Evolutionary conservation across 331 rosid species (phyloP), one percentile per base, ranked within the genome.

Genomic region (Malus hybrid): DNA sequence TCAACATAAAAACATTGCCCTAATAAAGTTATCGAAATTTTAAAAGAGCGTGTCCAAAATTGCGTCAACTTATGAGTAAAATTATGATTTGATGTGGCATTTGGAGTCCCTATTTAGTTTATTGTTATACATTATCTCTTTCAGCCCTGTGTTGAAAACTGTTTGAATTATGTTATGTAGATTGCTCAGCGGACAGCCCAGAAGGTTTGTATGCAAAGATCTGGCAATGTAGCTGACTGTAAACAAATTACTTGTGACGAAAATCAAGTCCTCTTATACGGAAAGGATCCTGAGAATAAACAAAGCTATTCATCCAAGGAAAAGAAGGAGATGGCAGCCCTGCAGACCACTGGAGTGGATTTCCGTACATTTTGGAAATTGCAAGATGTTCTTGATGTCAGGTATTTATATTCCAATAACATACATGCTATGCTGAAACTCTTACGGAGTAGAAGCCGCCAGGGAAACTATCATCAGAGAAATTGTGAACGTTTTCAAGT

Each of bases 371-470:
- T 91, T 30, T 93, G 95, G 96, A 81, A 81, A 57, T 72, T 91
- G 78, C 84, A 87, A 73, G 96, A 85, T 53, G 73, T 78, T 73
- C 91, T 94, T 62, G 94, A 91, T 75, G 83, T 76, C 66, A 84
- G 96, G 70, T 90, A 84, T 73, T 57, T 94, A 55, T 94, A 91
- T 79, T 86, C 99, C 72, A 94, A 92, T 75, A 76, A 80, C 70
- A 83, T 94, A 32, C 85, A 86, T 81, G 91, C 89, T 14, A 86
- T 94, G 87, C 88, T 90, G 28, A 69, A 69, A 24, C 2, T 75
- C 95, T 0, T 94, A 87, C 3, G 97, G 99, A 75, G 93, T 94
- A 78, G 97, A 94, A 84, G 93, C 96, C 4, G 99, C 96, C 66
- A 87, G 94, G 84, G 99, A 78, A 73, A 88, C 93, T 53, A 87